Percentiles rank a stretch among this genome's conserved stretches.
These are phyloP conservation scores for Pichia cephalocereana DNA, from an alignment of 805 yeast genomes.

Conservation along the genomic window DNA sequence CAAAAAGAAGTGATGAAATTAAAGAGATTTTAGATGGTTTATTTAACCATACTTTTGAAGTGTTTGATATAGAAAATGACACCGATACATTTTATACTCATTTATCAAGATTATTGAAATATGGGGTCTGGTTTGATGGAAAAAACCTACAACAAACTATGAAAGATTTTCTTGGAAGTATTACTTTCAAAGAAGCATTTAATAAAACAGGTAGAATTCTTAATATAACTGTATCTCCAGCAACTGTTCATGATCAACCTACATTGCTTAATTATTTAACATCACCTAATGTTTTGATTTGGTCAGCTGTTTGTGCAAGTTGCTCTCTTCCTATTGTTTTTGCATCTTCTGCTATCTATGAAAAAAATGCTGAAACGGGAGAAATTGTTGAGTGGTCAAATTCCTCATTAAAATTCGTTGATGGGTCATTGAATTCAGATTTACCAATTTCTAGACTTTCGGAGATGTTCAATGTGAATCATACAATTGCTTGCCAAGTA, in stretches of 20 bases:
- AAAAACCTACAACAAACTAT: conserved; percentile 62
- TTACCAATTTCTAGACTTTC: conserved; percentile 82
- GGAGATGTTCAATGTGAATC: conserved; percentile 96
- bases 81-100: conserved; percentile 44
- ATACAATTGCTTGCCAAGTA: conserved; percentile 95
- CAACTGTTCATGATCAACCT: conserved; percentile 86
- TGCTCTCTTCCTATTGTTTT: conserved; percentile 92
- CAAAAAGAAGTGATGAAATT: conserved; percentile 67
- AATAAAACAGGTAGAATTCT: conserved; percentile 89
- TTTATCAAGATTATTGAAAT: conserved; percentile 58
- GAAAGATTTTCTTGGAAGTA: conserved; percentile 72
- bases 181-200: conserved; percentile 91
- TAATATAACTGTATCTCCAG: conserved; percentile 89
- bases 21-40: conserved; percentile 49
- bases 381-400: conserved; percentile 76
- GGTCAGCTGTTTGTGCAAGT: conserved; percentile 90
- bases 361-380: conserved; percentile 69
- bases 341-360: conserved; percentile 76
- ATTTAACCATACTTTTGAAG: conserved; percentile 44
- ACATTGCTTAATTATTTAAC: conserved; percentile 70
- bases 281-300: conserved; percentile 70
- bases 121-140: conserved; percentile 86
- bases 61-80: conserved; percentile 40
- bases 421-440: conserved; percentile 94
- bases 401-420: conserved; percentile 71